A percentile compares a stretch with the other conserved stretches of the same genome.
Conservation (phyloP, 352 stramenopile species). For the Globisporangium camurandrum region DNA sequence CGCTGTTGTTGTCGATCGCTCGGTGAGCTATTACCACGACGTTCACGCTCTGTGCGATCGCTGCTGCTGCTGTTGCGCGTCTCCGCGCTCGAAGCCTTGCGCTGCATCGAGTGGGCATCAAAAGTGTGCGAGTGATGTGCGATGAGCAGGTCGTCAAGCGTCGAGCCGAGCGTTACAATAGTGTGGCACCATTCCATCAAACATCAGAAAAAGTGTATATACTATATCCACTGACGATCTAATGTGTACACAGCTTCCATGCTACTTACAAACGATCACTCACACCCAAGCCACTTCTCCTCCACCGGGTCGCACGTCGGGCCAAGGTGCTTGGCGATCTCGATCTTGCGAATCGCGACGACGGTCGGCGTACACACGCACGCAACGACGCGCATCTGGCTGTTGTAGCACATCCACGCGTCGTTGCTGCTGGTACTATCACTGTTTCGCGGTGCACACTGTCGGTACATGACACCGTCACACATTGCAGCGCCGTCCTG, state of each 20-base stretch:
- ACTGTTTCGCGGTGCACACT: neutral
- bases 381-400: conserved; percentile 12
- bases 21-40: neutral
- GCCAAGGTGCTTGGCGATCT: conserved; percentile 16
- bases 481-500: conserved; percentile 2
- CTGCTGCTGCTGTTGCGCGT: neutral
- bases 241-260: too few relatives aligned
- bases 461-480: conserved; percentile 11
- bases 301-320: conserved; percentile 11
- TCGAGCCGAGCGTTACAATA: neutral
- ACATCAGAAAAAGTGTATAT: neutral
- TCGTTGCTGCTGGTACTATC: neutral
- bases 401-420: conserved; percentile 23
- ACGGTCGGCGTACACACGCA: conserved; percentile 10
- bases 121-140: neutral
- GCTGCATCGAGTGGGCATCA: neutral
- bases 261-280: too few relatives aligned
- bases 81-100: neutral
- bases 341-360: conserved; percentile 7
- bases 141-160: neutral
- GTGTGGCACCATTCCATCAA: neutral
- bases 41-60: neutral
- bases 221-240: too few relatives aligned
- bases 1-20: neutral
- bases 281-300: conserved; percentile 23